A percentile compares a stretch with the other conserved stretches of the same genome.
These are phyloP conservation scores for Teunomyces aglyptinius DNA, from an alignment of 805 yeast species.

Conservation along the genomic window DNA sequence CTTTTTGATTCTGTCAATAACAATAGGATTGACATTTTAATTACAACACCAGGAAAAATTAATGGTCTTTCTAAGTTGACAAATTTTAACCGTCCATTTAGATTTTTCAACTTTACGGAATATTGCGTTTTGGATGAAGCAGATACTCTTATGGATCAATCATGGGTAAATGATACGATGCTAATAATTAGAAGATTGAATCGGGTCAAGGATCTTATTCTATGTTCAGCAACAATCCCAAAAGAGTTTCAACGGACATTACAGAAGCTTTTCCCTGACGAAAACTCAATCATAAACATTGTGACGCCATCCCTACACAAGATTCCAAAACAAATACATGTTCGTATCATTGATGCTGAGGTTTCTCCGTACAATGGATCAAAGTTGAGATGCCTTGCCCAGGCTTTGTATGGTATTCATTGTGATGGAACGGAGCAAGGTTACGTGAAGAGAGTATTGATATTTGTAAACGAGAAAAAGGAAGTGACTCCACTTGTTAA, in stretches of 20 bases:
- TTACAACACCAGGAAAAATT: slow-evolving; percentile 84
- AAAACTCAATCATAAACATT: slow-evolving; percentile 51
- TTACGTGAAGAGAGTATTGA: slow-evolving; percentile 71
- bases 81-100: slow-evolving; percentile 30
- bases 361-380: slow-evolving; percentile 81
- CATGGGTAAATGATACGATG: slow-evolving; percentile 69
- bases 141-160: slow-evolving; percentile 82
- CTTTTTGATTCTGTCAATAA: slow-evolving; percentile 43
- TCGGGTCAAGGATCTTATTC: slow-evolving; percentile 59
- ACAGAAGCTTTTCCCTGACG: slow-evolving; percentile 56
- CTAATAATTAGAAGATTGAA: slow-evolving; percentile 50
- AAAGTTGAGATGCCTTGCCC: slow-evolving; percentile 80
- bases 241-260: slow-evolving; percentile 66
- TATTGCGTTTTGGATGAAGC: slow-evolving; percentile 89
- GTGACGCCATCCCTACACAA: slow-evolving; percentile 82
- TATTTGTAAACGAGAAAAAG: slow-evolving; percentile 77
- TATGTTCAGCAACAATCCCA: slow-evolving; percentile 92
- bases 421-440: slow-evolving; percentile 81
- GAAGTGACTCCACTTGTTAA: slow-evolving; percentile 60
- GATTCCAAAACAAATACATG: slow-evolving; percentile 72
- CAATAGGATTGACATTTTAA: slow-evolving; percentile 67
- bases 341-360: slow-evolving; percentile 73
- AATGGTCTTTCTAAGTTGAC: slow-evolving; percentile 36
- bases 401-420: slow-evolving; percentile 80
- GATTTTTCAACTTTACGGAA: slow-evolving; percentile 44